phyloP scores from a whole-genome alignment of 495 filamentous ascomycete genomes.

The Podospora australis region DNA sequence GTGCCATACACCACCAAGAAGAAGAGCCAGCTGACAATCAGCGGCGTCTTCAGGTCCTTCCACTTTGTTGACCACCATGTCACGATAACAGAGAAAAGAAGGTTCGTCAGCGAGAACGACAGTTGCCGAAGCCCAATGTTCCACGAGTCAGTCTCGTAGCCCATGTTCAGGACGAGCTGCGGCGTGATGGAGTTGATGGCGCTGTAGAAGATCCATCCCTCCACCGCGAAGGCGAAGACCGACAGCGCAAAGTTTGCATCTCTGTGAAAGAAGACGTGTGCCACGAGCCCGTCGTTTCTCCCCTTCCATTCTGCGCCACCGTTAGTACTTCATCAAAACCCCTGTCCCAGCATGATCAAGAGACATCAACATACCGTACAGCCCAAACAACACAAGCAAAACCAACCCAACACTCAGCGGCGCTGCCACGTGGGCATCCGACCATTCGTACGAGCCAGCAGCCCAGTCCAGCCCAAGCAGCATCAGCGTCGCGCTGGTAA shows the following conservation, averaged over 20 bases:
- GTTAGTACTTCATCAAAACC: no score
- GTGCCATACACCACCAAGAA: conserved; percentile 42
- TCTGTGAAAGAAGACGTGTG: conserved; percentile 47
- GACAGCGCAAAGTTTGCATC: conserved; percentile 49
- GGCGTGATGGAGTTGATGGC: conserved; percentile 50
- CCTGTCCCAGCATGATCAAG: no score
- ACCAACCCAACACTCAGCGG: conserved; percentile 42
- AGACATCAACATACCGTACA: conserved; percentile 34
- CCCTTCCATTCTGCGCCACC: conserved; percentile 50
- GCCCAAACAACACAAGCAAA: conserved; percentile 36
- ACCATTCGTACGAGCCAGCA: conserved; percentile 44
- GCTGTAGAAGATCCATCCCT: conserved; percentile 55
- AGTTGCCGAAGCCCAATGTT: conserved; percentile 45
- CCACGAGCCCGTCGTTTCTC: conserved; percentile 44
- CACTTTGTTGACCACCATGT: conserved; percentile 44
- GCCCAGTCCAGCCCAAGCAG: conserved; percentile 49
- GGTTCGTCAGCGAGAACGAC: conserved; percentile 29
- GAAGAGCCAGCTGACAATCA: conserved; percentile 41
- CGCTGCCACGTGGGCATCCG: conserved; percentile 42
- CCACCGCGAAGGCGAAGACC: conserved; percentile 48
- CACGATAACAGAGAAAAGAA: conserved; percentile 35
- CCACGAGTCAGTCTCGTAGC: conserved; percentile 42
- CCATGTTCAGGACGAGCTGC: conserved; percentile 46
- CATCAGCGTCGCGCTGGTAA: conserved; percentile 42
- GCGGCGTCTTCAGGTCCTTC: conserved; percentile 45